Evolutionary conservation across 768 basidiomycete genomes (phyloP).

Genomic region (Jaapia argillacea): DNA sequence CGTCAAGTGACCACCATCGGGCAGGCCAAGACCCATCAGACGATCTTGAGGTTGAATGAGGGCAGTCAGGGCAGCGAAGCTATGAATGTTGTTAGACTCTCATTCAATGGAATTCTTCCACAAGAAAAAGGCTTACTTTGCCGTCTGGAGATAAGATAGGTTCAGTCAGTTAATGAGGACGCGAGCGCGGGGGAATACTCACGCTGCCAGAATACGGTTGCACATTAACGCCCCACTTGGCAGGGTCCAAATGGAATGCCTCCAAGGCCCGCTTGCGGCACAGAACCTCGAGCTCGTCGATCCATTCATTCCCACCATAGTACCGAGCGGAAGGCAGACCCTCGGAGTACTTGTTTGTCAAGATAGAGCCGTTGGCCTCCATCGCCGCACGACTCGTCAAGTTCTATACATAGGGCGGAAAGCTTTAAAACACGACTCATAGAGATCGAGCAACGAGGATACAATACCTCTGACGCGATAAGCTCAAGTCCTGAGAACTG

Average conservation of each 20-base stretch:
- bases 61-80: slow-evolving; percentile 95
- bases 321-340: slow-evolving; percentile 97
- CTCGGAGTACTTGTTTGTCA: slow-evolving; percentile 99
- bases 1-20: slow-evolving; percentile 94
- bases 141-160: slow-evolving; percentile 34
- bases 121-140: slow-evolving; percentile 51
- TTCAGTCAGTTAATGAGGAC: not conserved
- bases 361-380: slow-evolving; percentile 97
- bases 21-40: slow-evolving; percentile 97
- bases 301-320: slow-evolving; percentile 96
- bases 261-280: slow-evolving; percentile 92
- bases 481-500: slow-evolving; percentile 97
- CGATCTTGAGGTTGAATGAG: slow-evolving; percentile 95
- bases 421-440: not conserved
- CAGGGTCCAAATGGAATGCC: slow-evolving; percentile 92
- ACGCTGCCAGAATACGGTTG: slow-evolving; percentile 95
- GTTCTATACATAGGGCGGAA: slow-evolving; percentile 50
- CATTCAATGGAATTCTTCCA: slow-evolving; percentile 5
- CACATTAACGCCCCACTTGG: slow-evolving; percentile 96
- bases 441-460: not conserved
- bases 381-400: slow-evolving; percentile 92
- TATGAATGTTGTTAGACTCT: slow-evolving; percentile 27
- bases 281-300: slow-evolving; percentile 91
- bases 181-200: slow-evolving; percentile 21
- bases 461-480: slow-evolving; percentile 90